These are phyloP conservation scores for Aspergillus taichungensis DNA, from an alignment of 495 filamentous ascomycete genomes.

Conservation along the genomic window DNA sequence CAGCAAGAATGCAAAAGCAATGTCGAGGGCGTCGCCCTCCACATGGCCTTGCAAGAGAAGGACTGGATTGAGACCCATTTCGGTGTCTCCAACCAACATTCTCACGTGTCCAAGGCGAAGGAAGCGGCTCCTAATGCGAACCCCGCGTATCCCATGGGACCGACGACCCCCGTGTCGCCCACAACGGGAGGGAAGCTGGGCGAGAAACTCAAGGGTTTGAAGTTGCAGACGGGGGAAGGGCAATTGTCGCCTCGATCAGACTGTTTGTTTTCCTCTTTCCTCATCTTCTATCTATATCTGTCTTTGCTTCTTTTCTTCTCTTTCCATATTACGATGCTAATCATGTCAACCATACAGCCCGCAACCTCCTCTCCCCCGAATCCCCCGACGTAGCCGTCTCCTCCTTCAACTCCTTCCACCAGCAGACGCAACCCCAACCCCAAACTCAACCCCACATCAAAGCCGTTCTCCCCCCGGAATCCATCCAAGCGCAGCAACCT, in stretches of 20 bases:
- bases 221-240: constrained; percentile 59
- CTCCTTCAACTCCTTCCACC: constrained; percentile 50
- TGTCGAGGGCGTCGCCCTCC: constrained; percentile 65
- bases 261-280: constrained; percentile 25
- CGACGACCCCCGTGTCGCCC: constrained; percentile 49
- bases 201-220: constrained; percentile 69
- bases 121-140: constrained; percentile 13
- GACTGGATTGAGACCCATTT: constrained; percentile 77
- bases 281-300: neutral
- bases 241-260: constrained; percentile 42
- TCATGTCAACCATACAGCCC: constrained; percentile 1
- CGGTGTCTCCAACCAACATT: constrained; percentile 35
- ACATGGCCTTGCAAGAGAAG: constrained; percentile 73
- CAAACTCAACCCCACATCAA: constrained; percentile 12
- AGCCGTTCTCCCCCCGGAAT: constrained; percentile 34
- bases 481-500: constrained; percentile 31
- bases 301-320: neutral
- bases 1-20: constrained; percentile 52
- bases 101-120: constrained; percentile 9
- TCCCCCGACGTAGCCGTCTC: constrained; percentile 57
- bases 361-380: constrained; percentile 50
- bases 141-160: constrained; percentile 25
- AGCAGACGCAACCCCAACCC: constrained; percentile 18
- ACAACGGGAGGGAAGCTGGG: constrained; percentile 52
- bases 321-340: neutral